phyloP scores from a whole-genome alignment of 345 rosid genomes.

The Salix brachista region DNA sequence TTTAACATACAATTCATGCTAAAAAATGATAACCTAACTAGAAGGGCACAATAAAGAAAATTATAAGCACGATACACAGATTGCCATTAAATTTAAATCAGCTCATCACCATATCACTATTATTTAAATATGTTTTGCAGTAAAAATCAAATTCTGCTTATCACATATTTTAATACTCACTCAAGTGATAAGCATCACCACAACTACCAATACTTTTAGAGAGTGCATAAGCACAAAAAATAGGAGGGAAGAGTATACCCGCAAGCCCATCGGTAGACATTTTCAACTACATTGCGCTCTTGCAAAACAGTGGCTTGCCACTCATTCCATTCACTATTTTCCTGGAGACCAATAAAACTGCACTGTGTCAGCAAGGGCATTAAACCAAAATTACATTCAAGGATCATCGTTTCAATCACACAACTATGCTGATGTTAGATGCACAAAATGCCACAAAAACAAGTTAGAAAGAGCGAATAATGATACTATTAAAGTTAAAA shows the following conservation, averaged over 20 bases:
- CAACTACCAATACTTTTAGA: background rate
- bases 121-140: background rate
- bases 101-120: background rate
- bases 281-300: slow-evolving; percentile 82
- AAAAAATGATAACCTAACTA: background rate
- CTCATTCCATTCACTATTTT: slow-evolving; percentile 69
- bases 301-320: slow-evolving; percentile 78
- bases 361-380: slow-evolving; percentile 2
- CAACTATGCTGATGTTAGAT: background rate
- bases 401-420: background rate
- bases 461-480: background rate
- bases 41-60: background rate
- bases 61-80: background rate
- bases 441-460: background rate
- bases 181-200: background rate
- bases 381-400: background rate
- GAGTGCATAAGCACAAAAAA: slow-evolving; percentile 9
- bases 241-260: slow-evolving; percentile 49
- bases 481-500: background rate
- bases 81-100: background rate
- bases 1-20: background rate
- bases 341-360: slow-evolving; percentile 42
- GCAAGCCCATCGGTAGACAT: slow-evolving; percentile 93
- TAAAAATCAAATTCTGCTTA: background rate
- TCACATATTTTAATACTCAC: background rate